These are phyloP conservation scores for Lathyrus oleraceus DNA, from an alignment of 306 rosid species.

Conservation along the genomic window DNA sequence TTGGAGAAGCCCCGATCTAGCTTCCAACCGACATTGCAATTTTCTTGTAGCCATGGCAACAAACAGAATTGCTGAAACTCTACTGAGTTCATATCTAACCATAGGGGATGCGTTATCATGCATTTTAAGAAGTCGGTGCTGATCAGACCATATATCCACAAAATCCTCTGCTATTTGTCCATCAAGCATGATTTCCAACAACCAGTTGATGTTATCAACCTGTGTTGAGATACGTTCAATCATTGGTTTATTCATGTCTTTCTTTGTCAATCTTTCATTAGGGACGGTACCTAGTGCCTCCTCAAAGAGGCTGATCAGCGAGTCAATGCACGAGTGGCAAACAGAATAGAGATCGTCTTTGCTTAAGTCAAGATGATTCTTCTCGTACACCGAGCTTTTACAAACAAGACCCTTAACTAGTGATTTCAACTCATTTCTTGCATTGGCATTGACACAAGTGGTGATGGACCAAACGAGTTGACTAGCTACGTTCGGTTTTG, in stretches of 20 bases:
- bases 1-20: conserved; percentile 59
- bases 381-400: conserved; percentile 82
- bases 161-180: conserved; percentile 80
- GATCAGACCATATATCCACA: conserved; percentile 76
- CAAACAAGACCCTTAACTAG: conserved; percentile 80
- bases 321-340: conserved; percentile 59
- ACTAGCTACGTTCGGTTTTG: conserved; percentile 53
- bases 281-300: conserved; percentile 45
- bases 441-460: conserved; percentile 61
- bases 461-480: conserved; percentile 74
- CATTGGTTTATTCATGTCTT: conserved; percentile 55
- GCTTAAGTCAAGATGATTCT: conserved; percentile 60
- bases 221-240: conserved; percentile 66
- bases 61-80: conserved; percentile 67
- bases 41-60: conserved; percentile 78
- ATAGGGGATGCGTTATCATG: conserved; percentile 67
- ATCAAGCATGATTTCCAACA: conserved; percentile 80
- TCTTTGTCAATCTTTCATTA: conserved; percentile 40
- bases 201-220: conserved; percentile 85
- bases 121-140: conserved; percentile 62
- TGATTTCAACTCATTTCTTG: conserved; percentile 73
- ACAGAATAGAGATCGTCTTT: conserved; percentile 70
- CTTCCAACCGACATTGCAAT: conserved; percentile 67
- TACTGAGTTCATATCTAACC: conserved; percentile 83
- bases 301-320: conserved; percentile 59